Evolutionary conservation across 345 rosid genomes (phyloP), one percentile per base, ranked within the genome.

Genomic region (Atalantia buxifolia): DNA sequence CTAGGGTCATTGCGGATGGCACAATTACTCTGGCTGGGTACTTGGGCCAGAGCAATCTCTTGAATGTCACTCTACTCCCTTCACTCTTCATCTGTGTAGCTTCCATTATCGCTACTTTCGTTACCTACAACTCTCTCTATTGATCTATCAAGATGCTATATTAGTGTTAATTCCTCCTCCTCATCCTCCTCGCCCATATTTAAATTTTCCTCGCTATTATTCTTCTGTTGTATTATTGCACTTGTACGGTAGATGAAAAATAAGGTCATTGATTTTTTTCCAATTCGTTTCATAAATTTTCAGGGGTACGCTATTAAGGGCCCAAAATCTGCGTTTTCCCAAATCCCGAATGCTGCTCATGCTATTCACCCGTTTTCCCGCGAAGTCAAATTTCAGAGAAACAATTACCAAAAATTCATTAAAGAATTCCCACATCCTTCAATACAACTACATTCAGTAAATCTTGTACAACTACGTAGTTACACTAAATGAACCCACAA

Each of bases 11-110:
- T 40, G 98, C 99, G 4, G 98, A 97, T 78, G 97, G 55, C 48
- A 97, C 98, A 18, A 97, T 97, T 60, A 97, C 99, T 1, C 57
- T 97, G 80, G 98, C 94, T 21, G 99, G 99, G 14, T 94, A 82
- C 85, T 78, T 97, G 78, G 98, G 98, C 4, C 76, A 86, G 82
- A 86, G 83, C 22, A 83, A 25, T 82, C 94, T 97, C 30, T 77
- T 97, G 90, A 97, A 97, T 79, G 84, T 81, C 63, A 94, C 98
- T 33, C 96, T 97, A 66, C 85, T 97, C 61, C 99, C 98, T 60
- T 91, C 99, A 1, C 92, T 97, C 64, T 9, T 94, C 13, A 87
- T 94, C 70, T 94, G 96, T 82, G 53, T 92, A 57, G 66, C 69
- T 82, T 97, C 98, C 86, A 97, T 94, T 77, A 64, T 89, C 53